Percentiles rank a stretch among this genome's conserved stretches.
Conservation (phyloP, 305 asterid genomes). For the Fraxinus platypoda region DNA sequence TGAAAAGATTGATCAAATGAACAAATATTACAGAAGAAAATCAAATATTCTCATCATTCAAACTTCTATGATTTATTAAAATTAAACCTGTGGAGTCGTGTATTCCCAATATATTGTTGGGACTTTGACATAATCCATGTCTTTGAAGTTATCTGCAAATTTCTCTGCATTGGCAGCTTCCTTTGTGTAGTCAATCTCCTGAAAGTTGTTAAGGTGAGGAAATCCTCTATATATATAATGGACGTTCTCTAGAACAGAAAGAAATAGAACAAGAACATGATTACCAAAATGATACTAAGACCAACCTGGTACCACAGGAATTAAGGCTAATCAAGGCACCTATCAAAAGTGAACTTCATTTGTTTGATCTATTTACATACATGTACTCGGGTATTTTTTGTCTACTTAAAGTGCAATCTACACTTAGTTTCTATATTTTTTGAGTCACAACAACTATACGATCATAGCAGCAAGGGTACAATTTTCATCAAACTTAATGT, state of each 20-base stretch:
- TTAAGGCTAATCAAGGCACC: background rate
- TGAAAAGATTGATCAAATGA: constrained; percentile 19
- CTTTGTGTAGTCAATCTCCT: constrained; percentile 88
- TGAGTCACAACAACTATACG: background rate
- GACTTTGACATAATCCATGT: constrained; percentile 83
- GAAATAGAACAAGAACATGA: background rate
- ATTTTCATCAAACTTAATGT: background rate
- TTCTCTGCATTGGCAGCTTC: constrained; percentile 83
- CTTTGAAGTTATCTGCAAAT: constrained; percentile 73
- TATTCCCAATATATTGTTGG: constrained; percentile 82
- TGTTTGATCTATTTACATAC: background rate
- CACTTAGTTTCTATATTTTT: background rate
- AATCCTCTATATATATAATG: background rate
- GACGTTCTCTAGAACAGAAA: background rate
- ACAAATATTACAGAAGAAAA: constrained; percentile 19
- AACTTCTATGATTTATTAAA: constrained; percentile 17
- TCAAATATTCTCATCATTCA: constrained; percentile 8
- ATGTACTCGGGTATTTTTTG: background rate
- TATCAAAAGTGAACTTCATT: background rate
- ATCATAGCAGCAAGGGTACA: background rate
- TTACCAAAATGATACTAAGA: background rate
- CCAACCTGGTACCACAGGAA: background rate
- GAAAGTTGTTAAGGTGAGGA: constrained; percentile 19
- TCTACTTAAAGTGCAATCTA: background rate
- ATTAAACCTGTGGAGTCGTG: constrained; percentile 88